phyloP scores from a whole-genome alignment of 805 yeast genomes.

The Priceomyces melissophilus region DNA sequence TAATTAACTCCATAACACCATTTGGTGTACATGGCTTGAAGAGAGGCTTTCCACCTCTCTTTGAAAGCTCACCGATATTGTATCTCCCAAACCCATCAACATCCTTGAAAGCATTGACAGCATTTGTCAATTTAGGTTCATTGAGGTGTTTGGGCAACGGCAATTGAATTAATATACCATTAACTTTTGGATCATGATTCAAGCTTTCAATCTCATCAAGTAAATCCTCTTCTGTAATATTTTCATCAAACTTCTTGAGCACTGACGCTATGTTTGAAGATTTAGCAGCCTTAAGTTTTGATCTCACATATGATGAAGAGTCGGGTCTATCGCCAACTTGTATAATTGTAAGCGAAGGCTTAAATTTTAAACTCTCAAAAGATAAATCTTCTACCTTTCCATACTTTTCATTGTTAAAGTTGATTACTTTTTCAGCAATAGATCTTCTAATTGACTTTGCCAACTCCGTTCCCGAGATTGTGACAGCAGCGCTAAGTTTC shows the following conservation, averaged over 20 bases:
- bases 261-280: slow-evolving; percentile 75
- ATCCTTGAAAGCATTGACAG: slow-evolving; percentile 81
- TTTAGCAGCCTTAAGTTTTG: slow-evolving; percentile 86
- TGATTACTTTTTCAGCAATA: slow-evolving; percentile 39
- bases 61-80: slow-evolving; percentile 87
- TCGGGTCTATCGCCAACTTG: slow-evolving; percentile 92
- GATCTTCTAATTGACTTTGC: slow-evolving; percentile 35
- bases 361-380: slow-evolving; percentile 43
- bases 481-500: slow-evolving; percentile 21
- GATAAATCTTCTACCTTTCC: slow-evolving; percentile 14
- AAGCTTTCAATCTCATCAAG: slow-evolving; percentile 57
- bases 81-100: slow-evolving; percentile 92
- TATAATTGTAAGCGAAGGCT: slow-evolving; percentile 75
- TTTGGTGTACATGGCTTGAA: slow-evolving; percentile 95
- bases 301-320: slow-evolving; percentile 84
- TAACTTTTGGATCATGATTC: slow-evolving; percentile 71
- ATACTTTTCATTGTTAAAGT: slow-evolving; percentile 30
- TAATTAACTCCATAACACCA: slow-evolving; percentile 81
- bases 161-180: slow-evolving; percentile 86
- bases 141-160: slow-evolving; percentile 81
- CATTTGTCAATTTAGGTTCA: slow-evolving; percentile 75
- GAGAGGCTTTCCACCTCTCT: slow-evolving; percentile 76
- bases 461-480: slow-evolving; percentile 41
- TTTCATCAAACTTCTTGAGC: slow-evolving; percentile 61
- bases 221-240: slow-evolving; percentile 56